phyloP scores from a whole-genome alignment of 2,329 filamentous ascomycete species.

The Xylaria hypoxylon region DNA sequence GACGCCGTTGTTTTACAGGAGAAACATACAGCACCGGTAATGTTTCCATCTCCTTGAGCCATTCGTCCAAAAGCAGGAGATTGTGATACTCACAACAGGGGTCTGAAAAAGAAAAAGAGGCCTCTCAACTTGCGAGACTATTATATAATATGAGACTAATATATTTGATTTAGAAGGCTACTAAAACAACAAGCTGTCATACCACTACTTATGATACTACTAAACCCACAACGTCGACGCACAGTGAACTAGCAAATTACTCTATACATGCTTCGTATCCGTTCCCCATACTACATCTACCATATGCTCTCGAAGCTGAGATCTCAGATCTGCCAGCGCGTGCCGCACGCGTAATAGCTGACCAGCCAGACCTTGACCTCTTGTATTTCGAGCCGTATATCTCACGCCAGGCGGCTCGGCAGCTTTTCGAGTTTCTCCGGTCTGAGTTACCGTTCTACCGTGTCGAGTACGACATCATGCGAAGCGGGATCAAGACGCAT shows the following conservation, averaged over 20 bases:
- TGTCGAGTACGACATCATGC: conserved; percentile 78
- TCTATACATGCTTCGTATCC: conserved; percentile 62
- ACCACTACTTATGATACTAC: not conserved
- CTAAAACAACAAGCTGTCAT: not conserved
- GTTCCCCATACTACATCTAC: conserved; percentile 61
- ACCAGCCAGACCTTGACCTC: conserved; percentile 78
- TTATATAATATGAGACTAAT: conserved; percentile 7
- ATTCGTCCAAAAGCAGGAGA: not conserved
- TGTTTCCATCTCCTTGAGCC: not conserved
- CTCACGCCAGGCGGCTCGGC: conserved; percentile 63
- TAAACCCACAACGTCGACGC: not conserved
- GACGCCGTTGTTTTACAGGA: conserved; percentile 47
- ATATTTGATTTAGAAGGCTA: not conserved
- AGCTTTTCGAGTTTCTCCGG: conserved; percentile 78
- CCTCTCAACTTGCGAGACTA: not conserved
- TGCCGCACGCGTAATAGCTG: conserved; percentile 67
- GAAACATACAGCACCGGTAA: conserved; percentile 11
- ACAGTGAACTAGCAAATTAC: conserved; percentile 34
- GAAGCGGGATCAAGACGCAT: conserved; percentile 70
- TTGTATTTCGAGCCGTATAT: conserved; percentile 82
- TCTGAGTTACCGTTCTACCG: conserved; percentile 80
- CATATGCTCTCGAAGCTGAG: conserved; percentile 54
- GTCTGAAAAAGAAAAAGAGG: not conserved
- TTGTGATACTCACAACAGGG: not conserved
- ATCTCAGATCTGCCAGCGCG: conserved; percentile 62